phyloP scores from a whole-genome alignment of 2,329 filamentous ascomycete species.

The Cylindrodendrum hubeiense region DNA sequence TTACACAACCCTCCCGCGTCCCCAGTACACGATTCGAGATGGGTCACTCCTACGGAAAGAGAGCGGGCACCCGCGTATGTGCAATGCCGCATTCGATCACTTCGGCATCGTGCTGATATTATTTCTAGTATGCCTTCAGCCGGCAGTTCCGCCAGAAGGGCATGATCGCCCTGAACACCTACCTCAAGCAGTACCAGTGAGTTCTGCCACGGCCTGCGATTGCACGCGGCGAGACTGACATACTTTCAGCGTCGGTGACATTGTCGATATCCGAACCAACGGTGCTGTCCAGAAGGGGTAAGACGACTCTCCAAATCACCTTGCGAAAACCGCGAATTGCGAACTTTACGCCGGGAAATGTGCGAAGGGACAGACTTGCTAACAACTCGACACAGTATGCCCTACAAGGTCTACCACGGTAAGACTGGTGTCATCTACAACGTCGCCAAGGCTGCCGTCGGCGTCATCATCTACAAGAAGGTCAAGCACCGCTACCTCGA shows the following conservation, averaged over 20 bases:
- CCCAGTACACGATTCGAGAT: slow-evolving; percentile 72
- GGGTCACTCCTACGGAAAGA: slow-evolving; percentile 90
- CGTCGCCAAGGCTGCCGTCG: slow-evolving; percentile 97
- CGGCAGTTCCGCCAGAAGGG: slow-evolving; percentile 96
- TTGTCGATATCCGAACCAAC: slow-evolving; percentile 99
- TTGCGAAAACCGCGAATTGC: slow-evolving; percentile 34
- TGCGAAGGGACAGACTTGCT: slow-evolving; percentile 42
- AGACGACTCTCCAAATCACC: slow-evolving; percentile 52
- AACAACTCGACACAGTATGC: slow-evolving; percentile 76
- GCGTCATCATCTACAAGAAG: slow-evolving; percentile 99
- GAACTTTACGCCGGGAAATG: slow-evolving; percentile 28
- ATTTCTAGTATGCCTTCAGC: slow-evolving; percentile 85
- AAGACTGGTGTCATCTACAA: slow-evolving; percentile 99
- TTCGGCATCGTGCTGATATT: slow-evolving; percentile 47
- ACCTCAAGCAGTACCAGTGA: slow-evolving; percentile 92
- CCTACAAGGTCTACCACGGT: slow-evolving; percentile 99
- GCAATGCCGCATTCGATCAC: slow-evolving; percentile 35
- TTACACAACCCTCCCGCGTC: slow-evolving; percentile 53
- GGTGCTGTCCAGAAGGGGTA: slow-evolving; percentile 98
- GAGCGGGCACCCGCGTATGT: slow-evolving; percentile 86
- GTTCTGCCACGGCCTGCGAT: slow-evolving; percentile 29
- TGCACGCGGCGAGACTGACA: slow-evolving; percentile 56
- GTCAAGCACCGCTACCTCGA: slow-evolving; percentile 99
- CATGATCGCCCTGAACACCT: slow-evolving; percentile 92
- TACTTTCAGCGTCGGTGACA: slow-evolving; percentile 85